Evolutionary conservation across 805 yeast genomes (phyloP), one percentile per base, ranked within the genome.

Genomic region (Ogataea polymorpha): DNA sequence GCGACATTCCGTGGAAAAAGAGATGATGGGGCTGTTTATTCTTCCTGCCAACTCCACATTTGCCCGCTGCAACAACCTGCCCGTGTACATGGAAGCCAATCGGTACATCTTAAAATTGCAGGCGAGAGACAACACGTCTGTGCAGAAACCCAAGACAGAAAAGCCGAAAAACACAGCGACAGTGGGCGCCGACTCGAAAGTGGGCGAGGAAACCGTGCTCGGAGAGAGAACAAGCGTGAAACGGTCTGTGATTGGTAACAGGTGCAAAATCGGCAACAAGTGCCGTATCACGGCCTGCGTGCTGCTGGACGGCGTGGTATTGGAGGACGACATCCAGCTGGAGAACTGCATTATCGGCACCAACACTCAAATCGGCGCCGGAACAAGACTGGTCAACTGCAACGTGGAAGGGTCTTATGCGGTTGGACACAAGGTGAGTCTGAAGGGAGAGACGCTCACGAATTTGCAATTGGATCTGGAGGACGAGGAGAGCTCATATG

Each of bases 291-390:
- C 89, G 2, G 98, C 96, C 2, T 88, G 90, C 51, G 79, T 93
- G 11, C 56, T 93, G 5, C 68, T 88, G 37, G 84, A 85, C 54
- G 76, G 77, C 37, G 95, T 82, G 16, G 65, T 63, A 1, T 67
- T 93, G 26, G 95, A 79, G 34, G 96, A 91, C 61, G 96, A 86
- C 51, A 82, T 62, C 11, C 75, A 68, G 37, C 61, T 84, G 45
- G 99, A 93, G 61, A 93, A 91, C 66, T 87, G 95, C 65, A 81
- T 91, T 14, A 70, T 93, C 37, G 99, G 98, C 12, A 67, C 70
- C 30, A 66, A 68, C 35, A 90, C 82, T 1, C 66, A 64, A n/a
- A 72, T 93, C 21, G 81, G 79, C 23, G 56, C 71, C 40, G 86
- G 83, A 61, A 70, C 79, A 31, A 79, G 74, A 57, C 73, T 93